phyloP scores from a whole-genome alignment of 495 filamentous ascomycete genomes.

The Lasiosphaeris hirsuta region DNA sequence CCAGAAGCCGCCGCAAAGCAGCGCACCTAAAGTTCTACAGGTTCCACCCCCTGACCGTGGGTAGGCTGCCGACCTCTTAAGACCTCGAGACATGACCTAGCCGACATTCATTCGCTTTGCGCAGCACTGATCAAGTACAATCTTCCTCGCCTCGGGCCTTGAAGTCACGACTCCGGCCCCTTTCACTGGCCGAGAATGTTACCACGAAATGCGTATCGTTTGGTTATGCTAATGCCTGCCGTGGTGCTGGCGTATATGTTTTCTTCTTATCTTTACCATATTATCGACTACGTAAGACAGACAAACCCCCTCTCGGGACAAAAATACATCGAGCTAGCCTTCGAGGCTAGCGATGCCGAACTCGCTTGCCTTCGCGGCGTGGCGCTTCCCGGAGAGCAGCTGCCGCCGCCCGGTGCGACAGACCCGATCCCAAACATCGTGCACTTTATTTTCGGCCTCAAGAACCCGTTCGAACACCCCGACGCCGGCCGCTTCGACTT shows the following conservation, averaged over 20 bases:
- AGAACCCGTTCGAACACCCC: constrained; percentile 35
- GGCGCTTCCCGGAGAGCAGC: constrained; percentile 17
- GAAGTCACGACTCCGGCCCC: background rate
- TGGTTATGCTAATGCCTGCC: constrained; percentile 24
- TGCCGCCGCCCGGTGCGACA: background rate
- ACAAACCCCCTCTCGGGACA: constrained; percentile 41
- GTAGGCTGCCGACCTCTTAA: too few species aligned
- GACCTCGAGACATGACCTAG: background rate
- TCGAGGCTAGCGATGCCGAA: constrained; percentile 33
- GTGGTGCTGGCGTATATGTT: constrained; percentile 25
- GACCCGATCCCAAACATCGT: constrained; percentile 47
- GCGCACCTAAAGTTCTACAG: too few species aligned
- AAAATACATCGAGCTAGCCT: constrained; percentile 38
- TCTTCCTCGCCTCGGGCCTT: background rate
- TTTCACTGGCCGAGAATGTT: constrained; percentile 8
- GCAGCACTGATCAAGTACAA: background rate
- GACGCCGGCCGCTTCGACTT: constrained; percentile 42
- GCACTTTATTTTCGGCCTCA: constrained; percentile 45
- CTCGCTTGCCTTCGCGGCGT: constrained; percentile 38
- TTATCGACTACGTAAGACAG: constrained; percentile 37
- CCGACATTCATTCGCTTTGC: background rate
- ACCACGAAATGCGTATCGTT: constrained; percentile 14
- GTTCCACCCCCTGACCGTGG: too few species aligned
- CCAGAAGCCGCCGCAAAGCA: too few species aligned
- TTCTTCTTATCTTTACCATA: constrained; percentile 28